A percentile compares a stretch with the other conserved stretches of the same genome.
Conservation (phyloP, 2,329 filamentous ascomycete species). For the Knufia petricola region DNA sequence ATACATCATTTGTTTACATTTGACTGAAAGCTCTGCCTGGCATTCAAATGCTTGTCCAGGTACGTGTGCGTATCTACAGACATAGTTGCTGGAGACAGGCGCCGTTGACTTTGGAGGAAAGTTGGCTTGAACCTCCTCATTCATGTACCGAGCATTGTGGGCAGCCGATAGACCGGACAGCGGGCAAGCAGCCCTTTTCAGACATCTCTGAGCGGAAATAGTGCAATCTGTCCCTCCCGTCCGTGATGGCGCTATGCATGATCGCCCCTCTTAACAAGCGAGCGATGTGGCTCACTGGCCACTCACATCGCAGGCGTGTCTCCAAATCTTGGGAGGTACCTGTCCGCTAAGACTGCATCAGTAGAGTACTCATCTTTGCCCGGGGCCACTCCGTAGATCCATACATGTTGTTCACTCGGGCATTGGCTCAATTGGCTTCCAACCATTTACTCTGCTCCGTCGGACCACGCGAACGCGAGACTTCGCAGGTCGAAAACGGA, state of each 20-base stretch:
- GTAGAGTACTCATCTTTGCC: background rate
- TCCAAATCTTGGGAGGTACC: background rate
- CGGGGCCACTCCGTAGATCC: background rate
- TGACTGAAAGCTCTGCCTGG: too few species aligned
- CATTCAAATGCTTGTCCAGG: too few species aligned
- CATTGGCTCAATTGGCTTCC: too few species aligned
- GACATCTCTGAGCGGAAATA: background rate
- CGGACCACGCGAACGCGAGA: background rate
- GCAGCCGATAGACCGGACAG: too few species aligned
- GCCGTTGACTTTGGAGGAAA: too few species aligned
- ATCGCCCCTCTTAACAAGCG: background rate
- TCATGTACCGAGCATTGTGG: too few species aligned
- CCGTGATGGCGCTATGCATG: background rate
- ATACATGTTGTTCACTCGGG: background rate
- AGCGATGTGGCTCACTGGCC: background rate
- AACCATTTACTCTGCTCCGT: background rate
- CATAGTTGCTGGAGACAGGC: too few species aligned
- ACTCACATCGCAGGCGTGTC: background rate
- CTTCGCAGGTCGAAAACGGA: background rate
- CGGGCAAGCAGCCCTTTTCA: background rate
- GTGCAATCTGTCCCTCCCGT: background rate
- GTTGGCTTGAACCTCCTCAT: too few species aligned
- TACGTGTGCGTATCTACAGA: too few species aligned
- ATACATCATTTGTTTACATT: slow-evolving; percentile 1
- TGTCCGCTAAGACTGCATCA: background rate